Base-by-base conservation (phyloP, 2,329 filamentous ascomycete species). In the Colletotrichum nymphaeae region DNA sequence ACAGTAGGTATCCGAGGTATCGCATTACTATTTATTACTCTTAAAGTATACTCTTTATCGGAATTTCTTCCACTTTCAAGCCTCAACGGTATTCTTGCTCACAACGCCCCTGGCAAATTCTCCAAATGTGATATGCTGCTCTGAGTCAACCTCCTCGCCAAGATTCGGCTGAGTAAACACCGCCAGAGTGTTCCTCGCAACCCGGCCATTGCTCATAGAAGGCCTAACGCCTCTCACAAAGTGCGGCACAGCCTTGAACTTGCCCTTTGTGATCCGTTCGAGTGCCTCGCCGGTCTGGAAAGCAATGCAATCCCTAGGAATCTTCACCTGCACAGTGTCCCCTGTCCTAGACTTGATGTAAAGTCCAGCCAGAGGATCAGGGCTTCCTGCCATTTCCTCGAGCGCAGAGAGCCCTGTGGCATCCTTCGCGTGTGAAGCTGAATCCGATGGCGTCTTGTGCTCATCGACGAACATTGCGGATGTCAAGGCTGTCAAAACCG, bases 161-260 rank as follows among this genome's bases (percentile, higher is more conserved):
- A 98, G 83, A 84, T 98, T 98, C 28, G 97, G 96, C 88, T 98
- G 96, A 74, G 96, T 99, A 80, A 98, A 99, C 11, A 98, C 95
- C 0, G 96, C 97, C 76, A 99, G 84, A 7, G 97, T 99, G 84
- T 98, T 98, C 72, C 93, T 86, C 32, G 93, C 93, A 74, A 95
- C 88, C 42, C 85, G 84, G 1, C 85, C 86, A 11, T 83, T 85
- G 67, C 87, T 82, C 57, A 82, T 84, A 57, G 87, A 88, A 1
- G 89, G 86, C 75, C 89, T 87, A 3, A 93, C 92, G 0, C 95
- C 95, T 76, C 93, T 89, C 8, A 98, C 96, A 82, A 97, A 98
- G 85, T 98, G 97, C 76, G 97, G 96, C 74, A 98, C 97, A 1
- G 97, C 97, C 83, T 93, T 94, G 86, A 98, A 98, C 79, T 90